A percentile compares a stretch with the other conserved stretches of the same genome.
Evolutionary conservation across 352 stramenopile species (phyloP).

Genomic region (Pythium dissotocum): DNA sequence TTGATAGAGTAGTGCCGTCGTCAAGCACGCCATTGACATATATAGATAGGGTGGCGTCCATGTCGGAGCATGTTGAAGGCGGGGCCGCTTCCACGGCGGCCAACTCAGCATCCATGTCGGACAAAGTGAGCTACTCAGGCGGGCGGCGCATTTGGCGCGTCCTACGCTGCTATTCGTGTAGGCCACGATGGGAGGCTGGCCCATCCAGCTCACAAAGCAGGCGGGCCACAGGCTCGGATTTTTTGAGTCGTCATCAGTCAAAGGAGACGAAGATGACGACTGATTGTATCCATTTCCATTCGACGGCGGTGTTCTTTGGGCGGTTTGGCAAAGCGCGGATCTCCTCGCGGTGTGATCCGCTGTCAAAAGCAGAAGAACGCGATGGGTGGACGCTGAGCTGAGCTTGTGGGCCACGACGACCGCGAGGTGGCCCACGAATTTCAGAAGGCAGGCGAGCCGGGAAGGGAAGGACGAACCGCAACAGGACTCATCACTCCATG

Average conservation of each 20-base stretch:
- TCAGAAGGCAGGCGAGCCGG: not conserved
- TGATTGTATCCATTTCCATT: slow-evolving; percentile 22
- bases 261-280: not conserved
- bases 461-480: slow-evolving; percentile 6
- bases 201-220: not conserved
- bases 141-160: not conserved
- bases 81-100: no score
- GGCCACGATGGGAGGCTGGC: not conserved
- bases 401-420: not conserved
- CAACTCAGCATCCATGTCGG: not conserved
- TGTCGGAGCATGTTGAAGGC: not conserved
- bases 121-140: not conserved
- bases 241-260: slow-evolving; percentile 7
- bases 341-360: not conserved
- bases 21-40: no score
- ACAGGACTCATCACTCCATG: not conserved
- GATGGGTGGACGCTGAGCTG: not conserved
- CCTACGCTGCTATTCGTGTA: not conserved
- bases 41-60: not conserved
- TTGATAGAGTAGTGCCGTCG: no score
- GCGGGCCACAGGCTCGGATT: not conserved
- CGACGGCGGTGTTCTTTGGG: slow-evolving; percentile 20
- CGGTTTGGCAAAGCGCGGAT: not conserved
- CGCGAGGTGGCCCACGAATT: slow-evolving; percentile 2
- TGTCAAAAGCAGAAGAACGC: not conserved